Percentiles rank a stretch among this genome's conserved stretches.
These are phyloP conservation scores for Rutstroemia sp. DNA, from an alignment of 2,329 filamentous ascomycete species.

Conservation along the genomic window DNA sequence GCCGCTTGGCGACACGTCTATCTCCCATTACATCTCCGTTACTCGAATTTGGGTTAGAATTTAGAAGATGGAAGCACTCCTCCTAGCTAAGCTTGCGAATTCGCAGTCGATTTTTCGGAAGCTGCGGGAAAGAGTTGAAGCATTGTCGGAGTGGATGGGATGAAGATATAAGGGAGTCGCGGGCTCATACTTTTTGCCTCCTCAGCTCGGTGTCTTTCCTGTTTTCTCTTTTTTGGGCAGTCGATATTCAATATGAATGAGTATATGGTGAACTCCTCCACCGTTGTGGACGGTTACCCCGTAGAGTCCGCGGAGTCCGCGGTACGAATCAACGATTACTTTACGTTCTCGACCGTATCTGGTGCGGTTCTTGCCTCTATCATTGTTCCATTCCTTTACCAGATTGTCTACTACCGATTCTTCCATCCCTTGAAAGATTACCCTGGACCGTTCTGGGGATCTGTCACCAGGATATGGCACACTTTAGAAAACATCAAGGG, in stretches of 20 bases:
- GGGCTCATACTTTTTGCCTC: neutral
- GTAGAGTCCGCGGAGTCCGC: neutral
- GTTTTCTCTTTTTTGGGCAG: neutral
- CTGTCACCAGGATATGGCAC: constrained; percentile 46
- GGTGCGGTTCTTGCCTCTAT: neutral
- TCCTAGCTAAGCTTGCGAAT: neutral
- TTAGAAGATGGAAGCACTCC: neutral
- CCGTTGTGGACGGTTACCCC: neutral
- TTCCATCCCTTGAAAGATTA: constrained; percentile 45
- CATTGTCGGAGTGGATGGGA: neutral
- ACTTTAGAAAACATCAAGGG: constrained; percentile 41
- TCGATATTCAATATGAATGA: neutral
- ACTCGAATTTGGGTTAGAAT: neutral
- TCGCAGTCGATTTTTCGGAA: neutral
- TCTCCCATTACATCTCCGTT: neutral
- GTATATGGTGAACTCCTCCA: neutral
- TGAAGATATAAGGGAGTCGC: neutral
- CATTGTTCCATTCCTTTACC: constrained; percentile 18
- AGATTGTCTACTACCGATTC: constrained; percentile 42
- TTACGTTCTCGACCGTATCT: neutral
- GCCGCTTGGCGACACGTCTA: neutral
- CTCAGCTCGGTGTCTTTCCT: neutral
- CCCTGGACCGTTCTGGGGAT: constrained; percentile 47
- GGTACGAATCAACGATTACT: neutral
- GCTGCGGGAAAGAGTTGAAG: neutral